A percentile compares a stretch with the other conserved stretches of the same genome.
Evolutionary conservation across 192 early-diverging fungal species (phyloP).

Genomic region (Coemansia sp.): DNA sequence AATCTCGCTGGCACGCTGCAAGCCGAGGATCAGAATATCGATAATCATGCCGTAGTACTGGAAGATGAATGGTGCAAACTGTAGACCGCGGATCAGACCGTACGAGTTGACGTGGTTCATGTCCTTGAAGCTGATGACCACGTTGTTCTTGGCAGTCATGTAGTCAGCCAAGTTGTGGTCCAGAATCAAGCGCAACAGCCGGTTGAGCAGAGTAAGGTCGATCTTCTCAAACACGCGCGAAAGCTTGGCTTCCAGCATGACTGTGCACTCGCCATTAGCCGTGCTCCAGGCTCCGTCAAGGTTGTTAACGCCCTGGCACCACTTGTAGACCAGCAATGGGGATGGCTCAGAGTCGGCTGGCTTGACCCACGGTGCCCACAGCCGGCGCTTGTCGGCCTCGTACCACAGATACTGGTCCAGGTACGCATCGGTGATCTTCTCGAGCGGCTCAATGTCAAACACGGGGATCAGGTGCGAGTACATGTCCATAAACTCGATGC

Average conservation of each 20-base stretch:
- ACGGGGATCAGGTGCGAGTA: constrained; percentile 97
- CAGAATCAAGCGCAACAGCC: constrained; percentile 89
- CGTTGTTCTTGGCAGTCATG: constrained; percentile 99
- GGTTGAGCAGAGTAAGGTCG: constrained; percentile 92
- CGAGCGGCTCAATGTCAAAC: constrained; percentile 97
- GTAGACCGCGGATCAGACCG: constrained; percentile 95
- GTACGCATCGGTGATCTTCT: constrained; percentile 99
- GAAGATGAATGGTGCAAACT: constrained; percentile 97
- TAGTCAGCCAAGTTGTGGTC: constrained; percentile 99
- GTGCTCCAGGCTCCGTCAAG: constrained; percentile 95
- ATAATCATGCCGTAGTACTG: constrained; percentile 98
- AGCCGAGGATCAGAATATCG: constrained; percentile 90
- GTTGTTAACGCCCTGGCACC: constrained; percentile 98
- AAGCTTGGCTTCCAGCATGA: constrained; percentile 94
- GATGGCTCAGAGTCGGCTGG: constrained; percentile 96
- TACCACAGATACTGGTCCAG: constrained; percentile 99
- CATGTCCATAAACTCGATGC: constrained; percentile 99
- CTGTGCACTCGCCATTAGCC: constrained; percentile 84
- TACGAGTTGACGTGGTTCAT: constrained; percentile 99
- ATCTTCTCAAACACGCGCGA: constrained; percentile 96
- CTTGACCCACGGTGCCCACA: constrained; percentile 99
- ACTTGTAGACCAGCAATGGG: constrained; percentile 96
- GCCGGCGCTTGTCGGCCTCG: constrained; percentile 94
- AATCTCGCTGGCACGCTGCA: constrained; percentile 94
- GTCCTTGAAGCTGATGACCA: constrained; percentile 96